These are phyloP conservation scores for Calonectria henricotiae DNA, from an alignment of 2,329 filamentous ascomycete genomes.

Conservation along the genomic window DNA sequence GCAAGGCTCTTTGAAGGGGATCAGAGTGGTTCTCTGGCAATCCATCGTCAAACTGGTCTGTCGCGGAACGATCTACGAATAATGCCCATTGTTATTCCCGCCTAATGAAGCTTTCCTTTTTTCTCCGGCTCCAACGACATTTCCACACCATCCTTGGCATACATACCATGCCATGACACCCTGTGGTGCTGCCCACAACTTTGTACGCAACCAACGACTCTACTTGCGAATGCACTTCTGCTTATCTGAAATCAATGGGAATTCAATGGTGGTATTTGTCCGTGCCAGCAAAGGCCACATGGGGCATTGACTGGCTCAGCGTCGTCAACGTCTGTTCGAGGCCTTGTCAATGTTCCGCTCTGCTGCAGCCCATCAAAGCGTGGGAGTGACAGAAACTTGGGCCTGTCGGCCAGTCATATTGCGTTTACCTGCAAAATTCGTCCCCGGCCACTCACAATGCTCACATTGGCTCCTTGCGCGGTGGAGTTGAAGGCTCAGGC, in stretches of 20 bases:
- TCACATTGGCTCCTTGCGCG: slow-evolving; percentile 22
- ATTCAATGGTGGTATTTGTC: slow-evolving; percentile 36
- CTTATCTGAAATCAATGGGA: slow-evolving; percentile 26
- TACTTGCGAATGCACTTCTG: slow-evolving; percentile 18
- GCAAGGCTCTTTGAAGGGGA: neutral
- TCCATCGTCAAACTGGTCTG: slow-evolving; percentile 7
- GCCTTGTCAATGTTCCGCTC: slow-evolving; percentile 46
- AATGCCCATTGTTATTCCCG: slow-evolving; percentile 13
- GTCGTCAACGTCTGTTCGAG: slow-evolving; percentile 31
- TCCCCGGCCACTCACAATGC: slow-evolving; percentile 19
- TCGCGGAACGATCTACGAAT: slow-evolving; percentile 19
- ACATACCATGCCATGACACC: slow-evolving; percentile 11
- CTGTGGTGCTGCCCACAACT: slow-evolving; percentile 18
- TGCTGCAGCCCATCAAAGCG: slow-evolving; percentile 34
- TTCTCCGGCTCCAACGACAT: neutral
- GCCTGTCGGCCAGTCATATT: slow-evolving; percentile 26
- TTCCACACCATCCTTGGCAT: neutral
- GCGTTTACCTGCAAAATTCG: slow-evolving; percentile 26
- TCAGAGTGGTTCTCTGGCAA: slow-evolving; percentile 15
- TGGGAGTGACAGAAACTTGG: slow-evolving; percentile 43
- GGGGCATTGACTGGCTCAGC: slow-evolving; percentile 47
- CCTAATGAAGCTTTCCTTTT: neutral
- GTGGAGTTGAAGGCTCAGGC: slow-evolving; percentile 21
- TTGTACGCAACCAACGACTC: neutral
- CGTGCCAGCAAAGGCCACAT: slow-evolving; percentile 47